phyloP scores from a whole-genome alignment of 2,329 filamentous ascomycete genomes.

The Phaeomoniella chlamydospora region DNA sequence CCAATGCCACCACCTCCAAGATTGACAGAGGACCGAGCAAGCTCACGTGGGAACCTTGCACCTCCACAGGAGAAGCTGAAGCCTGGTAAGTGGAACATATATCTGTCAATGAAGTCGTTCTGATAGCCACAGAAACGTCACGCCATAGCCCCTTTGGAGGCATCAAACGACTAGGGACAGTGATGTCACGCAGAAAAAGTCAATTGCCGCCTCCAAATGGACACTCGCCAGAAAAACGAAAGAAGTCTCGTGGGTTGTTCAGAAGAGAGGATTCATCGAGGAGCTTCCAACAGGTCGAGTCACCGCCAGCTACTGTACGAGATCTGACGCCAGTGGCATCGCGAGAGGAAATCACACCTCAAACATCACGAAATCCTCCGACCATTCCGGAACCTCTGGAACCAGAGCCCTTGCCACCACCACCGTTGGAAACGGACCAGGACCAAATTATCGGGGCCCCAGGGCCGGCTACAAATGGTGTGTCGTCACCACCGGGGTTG shows the following conservation, averaged over 20 bases:
- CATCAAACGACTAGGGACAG: conserved; percentile 29
- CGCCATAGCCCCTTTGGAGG: conserved; percentile 26
- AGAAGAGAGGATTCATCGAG: conserved; percentile 23
- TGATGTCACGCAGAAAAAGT: conserved; percentile 31
- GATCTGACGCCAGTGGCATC: conserved; percentile 11
- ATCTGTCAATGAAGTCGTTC: neutral
- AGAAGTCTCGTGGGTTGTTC: conserved; percentile 27
- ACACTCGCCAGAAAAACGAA: conserved; percentile 18
- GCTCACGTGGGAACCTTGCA: conserved; percentile 26
- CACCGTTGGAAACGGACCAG: neutral
- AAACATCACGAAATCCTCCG: conserved; percentile 3
- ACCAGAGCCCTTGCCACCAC: neutral
- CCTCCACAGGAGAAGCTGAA: neutral
- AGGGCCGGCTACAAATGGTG: neutral
- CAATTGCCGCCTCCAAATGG: conserved; percentile 19
- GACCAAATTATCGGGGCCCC: neutral
- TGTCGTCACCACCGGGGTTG: neutral
- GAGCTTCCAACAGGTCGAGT: conserved; percentile 14
- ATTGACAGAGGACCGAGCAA: conserved; percentile 36
- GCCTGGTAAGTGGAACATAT: neutral
- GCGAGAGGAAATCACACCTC: conserved; percentile 4
- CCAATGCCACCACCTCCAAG: conserved; percentile 24
- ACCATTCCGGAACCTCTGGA: neutral
- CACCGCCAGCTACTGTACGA: conserved; percentile 11
- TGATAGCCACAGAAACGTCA: conserved; percentile 32